phyloP scores from a whole-genome alignment of 2,329 filamentous ascomycete genomes.

The Fusarium paranaense region DNA sequence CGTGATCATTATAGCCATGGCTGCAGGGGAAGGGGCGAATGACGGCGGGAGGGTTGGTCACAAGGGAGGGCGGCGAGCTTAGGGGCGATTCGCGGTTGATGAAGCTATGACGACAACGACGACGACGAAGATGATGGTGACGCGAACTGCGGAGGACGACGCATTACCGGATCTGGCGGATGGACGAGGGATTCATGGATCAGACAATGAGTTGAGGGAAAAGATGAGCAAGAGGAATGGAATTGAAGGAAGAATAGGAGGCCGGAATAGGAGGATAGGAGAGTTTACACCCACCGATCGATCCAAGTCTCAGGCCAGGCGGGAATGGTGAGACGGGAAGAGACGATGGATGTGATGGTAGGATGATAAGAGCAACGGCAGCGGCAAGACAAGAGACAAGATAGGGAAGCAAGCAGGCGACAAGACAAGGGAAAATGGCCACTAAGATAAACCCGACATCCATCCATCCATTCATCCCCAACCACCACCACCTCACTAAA shows the following conservation, averaged over 20 bases:
- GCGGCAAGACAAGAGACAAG: neutral
- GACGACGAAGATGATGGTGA: conserved; percentile 15
- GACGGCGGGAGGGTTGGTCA: conserved; percentile 2
- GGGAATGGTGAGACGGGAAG: neutral
- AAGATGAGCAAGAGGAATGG: neutral
- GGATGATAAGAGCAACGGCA: neutral
- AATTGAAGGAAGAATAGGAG: neutral
- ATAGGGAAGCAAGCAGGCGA: neutral
- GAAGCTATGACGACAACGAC: conserved; percentile 24
- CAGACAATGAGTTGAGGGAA: neutral
- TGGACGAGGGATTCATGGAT: neutral
- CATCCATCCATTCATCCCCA: neutral
- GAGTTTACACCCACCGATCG: neutral
- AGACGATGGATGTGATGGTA: neutral
- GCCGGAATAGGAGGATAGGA: neutral
- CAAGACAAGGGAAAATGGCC: neutral
- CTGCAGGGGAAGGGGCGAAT: conserved; percentile 12
- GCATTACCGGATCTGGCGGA: conserved; percentile 16
- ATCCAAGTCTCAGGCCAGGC: conserved; percentile 8
- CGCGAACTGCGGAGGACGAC: neutral
- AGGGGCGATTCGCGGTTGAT: neutral
- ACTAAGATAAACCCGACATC: neutral
- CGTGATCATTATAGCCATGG: conserved; percentile 40
- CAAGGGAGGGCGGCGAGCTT: neutral
- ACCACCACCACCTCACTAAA: neutral